A percentile compares a stretch with the other conserved stretches of the same genome.
Evolutionary conservation across 2,329 filamentous ascomycete genomes (phyloP).

Genomic region (Colletotrichum falcatum): DNA sequence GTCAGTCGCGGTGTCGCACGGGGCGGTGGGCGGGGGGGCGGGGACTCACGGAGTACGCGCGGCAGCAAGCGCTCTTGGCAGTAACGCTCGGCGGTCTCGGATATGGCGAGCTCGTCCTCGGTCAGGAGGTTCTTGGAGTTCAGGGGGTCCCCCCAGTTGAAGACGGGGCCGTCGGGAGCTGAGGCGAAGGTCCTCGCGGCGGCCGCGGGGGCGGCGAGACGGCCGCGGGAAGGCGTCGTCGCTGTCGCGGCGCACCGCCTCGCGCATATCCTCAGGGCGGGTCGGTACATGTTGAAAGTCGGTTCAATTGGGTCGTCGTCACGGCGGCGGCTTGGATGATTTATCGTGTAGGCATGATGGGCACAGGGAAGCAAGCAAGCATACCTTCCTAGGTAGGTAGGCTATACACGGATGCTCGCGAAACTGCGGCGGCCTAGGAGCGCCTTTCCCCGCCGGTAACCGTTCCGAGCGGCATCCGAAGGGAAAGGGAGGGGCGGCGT

Average conservation of each 20-base stretch:
- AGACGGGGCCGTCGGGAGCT: constrained; percentile 55
- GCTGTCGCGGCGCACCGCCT: constrained; percentile 39
- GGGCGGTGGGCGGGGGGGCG: not conserved
- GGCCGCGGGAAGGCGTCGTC: constrained; percentile 29
- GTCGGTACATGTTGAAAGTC: constrained; percentile 23
- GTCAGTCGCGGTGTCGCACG: not conserved
- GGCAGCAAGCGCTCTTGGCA: constrained; percentile 92
- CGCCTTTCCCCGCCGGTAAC: constrained; percentile 33
- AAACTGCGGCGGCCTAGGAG: constrained; percentile 19
- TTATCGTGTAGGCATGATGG: constrained; percentile 16
- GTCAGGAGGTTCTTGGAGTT: constrained; percentile 80
- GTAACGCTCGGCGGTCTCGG: constrained; percentile 91
- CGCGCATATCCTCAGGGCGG: constrained; percentile 28
- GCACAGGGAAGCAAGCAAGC: not conserved
- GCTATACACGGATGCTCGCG: not conserved
- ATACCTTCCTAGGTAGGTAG: too few relatives aligned
- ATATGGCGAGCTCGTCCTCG: constrained; percentile 90
- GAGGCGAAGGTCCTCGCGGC: constrained; percentile 52
- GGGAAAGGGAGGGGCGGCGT: constrained; percentile 4
- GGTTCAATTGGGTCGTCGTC: constrained; percentile 20
- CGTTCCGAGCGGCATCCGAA: constrained; percentile 39
- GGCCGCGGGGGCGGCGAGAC: constrained; percentile 24
- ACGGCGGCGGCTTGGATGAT: not conserved
- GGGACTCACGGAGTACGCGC: constrained; percentile 80
- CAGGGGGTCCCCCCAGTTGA: constrained; percentile 95